Evolutionary conservation across 2,329 filamentous ascomycete genomes (phyloP).

Genomic region (Arthrobotrys conoides): DNA sequence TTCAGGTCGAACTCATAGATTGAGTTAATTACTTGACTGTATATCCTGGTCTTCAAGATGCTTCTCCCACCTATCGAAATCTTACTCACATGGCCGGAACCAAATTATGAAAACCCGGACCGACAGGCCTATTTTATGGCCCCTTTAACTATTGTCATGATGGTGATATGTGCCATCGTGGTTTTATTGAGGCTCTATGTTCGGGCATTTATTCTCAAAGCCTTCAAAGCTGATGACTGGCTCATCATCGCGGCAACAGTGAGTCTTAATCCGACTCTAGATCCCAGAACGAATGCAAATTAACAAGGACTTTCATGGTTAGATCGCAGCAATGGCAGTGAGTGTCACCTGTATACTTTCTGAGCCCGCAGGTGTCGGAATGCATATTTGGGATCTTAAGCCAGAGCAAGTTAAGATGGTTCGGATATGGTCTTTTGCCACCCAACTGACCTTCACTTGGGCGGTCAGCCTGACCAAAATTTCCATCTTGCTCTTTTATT

Average conservation of each 20-base stretch:
- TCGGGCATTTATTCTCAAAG: constrained; percentile 67
- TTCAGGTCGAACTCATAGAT: constrained; percentile 34
- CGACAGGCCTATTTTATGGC: constrained; percentile 51
- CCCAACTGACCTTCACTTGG: constrained; percentile 67
- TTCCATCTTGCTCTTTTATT: constrained; percentile 68
- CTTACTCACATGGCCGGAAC: constrained; percentile 46
- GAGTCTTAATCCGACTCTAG: constrained; percentile 27
- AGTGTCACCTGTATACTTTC: constrained; percentile 55
- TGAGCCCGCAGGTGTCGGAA: constrained; percentile 39
- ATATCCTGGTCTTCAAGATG: constrained; percentile 40
- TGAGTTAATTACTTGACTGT: constrained; percentile 26
- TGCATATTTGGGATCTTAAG: constrained; percentile 48
- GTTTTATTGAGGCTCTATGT: constrained; percentile 67
- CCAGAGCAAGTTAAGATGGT: constrained; percentile 38
- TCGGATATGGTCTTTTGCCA: constrained; percentile 63
- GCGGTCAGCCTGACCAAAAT: constrained; percentile 68
- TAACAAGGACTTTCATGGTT: constrained; percentile 5
- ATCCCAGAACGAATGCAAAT: background rate
- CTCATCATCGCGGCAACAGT: constrained; percentile 64
- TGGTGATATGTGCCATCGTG: constrained; percentile 66
- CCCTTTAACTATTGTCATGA: constrained; percentile 65
- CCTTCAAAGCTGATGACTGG: constrained; percentile 65
- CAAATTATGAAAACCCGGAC: constrained; percentile 53
- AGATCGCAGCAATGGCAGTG: constrained; percentile 54
- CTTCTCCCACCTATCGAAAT: constrained; percentile 38